Evolutionary conservation across 345 rosid species (phyloP).

Genomic region (Erysimum cheiranthoides): DNA sequence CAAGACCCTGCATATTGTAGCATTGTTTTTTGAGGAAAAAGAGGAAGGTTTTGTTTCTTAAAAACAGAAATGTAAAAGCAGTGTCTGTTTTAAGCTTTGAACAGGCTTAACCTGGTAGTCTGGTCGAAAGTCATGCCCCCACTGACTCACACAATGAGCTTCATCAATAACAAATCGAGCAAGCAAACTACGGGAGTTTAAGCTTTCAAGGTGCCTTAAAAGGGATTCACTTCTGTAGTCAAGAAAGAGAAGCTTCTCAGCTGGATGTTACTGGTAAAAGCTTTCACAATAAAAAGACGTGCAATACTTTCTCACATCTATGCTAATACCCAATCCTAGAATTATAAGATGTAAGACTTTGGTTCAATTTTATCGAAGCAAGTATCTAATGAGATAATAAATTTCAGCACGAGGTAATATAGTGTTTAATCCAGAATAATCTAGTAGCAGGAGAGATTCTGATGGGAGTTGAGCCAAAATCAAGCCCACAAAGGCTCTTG

Average conservation of each 20-base stretch:
- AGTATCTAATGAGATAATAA: background rate
- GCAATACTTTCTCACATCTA: background rate
- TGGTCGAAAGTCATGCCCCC: slow-evolving; percentile 98
- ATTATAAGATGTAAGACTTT: slow-evolving; percentile 9
- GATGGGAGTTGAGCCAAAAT: background rate
- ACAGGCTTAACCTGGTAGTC: slow-evolving; percentile 79
- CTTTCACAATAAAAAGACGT: background rate
- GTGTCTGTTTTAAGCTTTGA: slow-evolving; percentile 11
- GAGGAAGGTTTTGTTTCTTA: slow-evolving; percentile 22
- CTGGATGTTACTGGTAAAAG: slow-evolving; percentile 7
- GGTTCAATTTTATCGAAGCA: background rate
- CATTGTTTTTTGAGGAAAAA: slow-evolving; percentile 15
- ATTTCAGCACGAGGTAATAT: background rate
- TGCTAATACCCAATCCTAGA: slow-evolving; percentile 5
- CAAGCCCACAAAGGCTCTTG: background rate
- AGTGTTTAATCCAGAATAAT: background rate
- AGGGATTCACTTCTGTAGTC: slow-evolving; percentile 82
- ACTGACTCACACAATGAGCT: slow-evolving; percentile 98
- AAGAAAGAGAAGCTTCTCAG: slow-evolving; percentile 31
- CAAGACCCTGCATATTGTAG: slow-evolving; percentile 70
- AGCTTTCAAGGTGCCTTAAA: slow-evolving; percentile 74
- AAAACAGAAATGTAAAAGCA: slow-evolving; percentile 7
- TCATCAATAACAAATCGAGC: slow-evolving; percentile 95
- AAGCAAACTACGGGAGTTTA: slow-evolving; percentile 75
- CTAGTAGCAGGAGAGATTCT: background rate